A percentile compares a stretch with the other conserved stretches of the same genome.
Evolutionary conservation across 2,329 filamentous ascomycete species (phyloP).

Genomic region (Fusarium pilosicola): DNA sequence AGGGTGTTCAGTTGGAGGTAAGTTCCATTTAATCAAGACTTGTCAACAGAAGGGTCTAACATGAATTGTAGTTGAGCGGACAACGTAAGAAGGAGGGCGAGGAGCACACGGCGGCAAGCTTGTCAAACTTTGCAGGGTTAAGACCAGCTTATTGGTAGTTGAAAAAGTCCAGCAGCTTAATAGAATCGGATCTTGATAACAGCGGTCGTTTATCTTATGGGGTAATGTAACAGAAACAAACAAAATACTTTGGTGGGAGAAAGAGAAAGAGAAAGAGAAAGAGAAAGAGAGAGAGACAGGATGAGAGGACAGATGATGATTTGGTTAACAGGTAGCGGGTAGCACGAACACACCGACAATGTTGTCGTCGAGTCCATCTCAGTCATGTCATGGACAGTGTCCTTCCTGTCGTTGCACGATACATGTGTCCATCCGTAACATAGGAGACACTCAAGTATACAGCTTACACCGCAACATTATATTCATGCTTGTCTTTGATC

Average conservation of each 20-base stretch:
- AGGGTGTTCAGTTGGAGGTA: slow-evolving; percentile 90
- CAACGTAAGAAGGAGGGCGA: slow-evolving; percentile 76
- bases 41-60: slow-evolving; percentile 10
- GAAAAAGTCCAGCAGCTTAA: slow-evolving; percentile 21
- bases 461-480: slow-evolving; percentile 8
- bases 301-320: slow-evolving; percentile 1
- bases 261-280: no score
- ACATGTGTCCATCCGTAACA: slow-evolving; percentile 1
- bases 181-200: slow-evolving; percentile 21
- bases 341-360: slow-evolving; percentile 32
- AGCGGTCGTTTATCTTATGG: slow-evolving; percentile 21
- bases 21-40: slow-evolving; percentile 42
- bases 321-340: slow-evolving; percentile 37
- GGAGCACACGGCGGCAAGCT: slow-evolving; percentile 55
- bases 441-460: background rate
- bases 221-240: slow-evolving; percentile 21
- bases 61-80: slow-evolving; percentile 66
- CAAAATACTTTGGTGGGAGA: slow-evolving; percentile 23
- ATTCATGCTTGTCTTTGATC: background rate
- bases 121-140: slow-evolving; percentile 67
- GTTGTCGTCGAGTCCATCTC: slow-evolving; percentile 14
- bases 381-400: slow-evolving; percentile 4
- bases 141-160: slow-evolving; percentile 69
- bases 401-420: background rate
- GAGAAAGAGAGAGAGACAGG: background rate